Evolutionary conservation across 345 rosid species (phyloP).

Genomic region (Rhodomyrtus tomentosa): DNA sequence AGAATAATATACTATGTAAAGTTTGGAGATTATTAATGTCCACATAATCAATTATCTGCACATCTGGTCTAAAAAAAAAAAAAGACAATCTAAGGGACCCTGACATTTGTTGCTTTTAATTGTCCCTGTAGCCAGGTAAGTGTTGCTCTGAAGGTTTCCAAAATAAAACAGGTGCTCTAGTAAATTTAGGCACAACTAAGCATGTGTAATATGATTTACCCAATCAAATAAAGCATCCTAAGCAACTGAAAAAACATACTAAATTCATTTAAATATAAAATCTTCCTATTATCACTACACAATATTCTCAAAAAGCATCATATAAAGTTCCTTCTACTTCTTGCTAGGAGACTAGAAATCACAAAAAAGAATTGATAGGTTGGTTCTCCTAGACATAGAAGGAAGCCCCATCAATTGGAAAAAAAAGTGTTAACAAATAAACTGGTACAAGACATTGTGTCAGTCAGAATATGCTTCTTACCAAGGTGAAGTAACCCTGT

Average conservation of each 20-base stretch:
- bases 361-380: neutral
- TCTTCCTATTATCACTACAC: neutral
- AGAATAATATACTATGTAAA: neutral
- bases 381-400: neutral
- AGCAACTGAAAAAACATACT: neutral
- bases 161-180: neutral
- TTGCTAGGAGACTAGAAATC: neutral
- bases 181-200: neutral
- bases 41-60: neutral
- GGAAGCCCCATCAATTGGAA: neutral
- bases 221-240: neutral
- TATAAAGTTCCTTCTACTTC: neutral
- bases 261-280: neutral
- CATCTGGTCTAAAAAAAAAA: neutral
- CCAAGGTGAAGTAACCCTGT: slow-evolving; percentile 93
- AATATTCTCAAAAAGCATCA: neutral
- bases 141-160: neutral
- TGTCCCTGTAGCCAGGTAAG: neutral
- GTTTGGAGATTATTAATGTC: neutral
- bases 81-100: neutral
- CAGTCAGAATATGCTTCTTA: slow-evolving; percentile 12
- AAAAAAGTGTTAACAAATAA: neutral
- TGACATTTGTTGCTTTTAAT: neutral
- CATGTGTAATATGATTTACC: neutral
- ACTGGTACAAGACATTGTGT: neutral